Evolutionary conservation across 306 rosid species (phyloP), one percentile per base, ranked within the genome.

Genomic region (Glycine soja): DNA sequence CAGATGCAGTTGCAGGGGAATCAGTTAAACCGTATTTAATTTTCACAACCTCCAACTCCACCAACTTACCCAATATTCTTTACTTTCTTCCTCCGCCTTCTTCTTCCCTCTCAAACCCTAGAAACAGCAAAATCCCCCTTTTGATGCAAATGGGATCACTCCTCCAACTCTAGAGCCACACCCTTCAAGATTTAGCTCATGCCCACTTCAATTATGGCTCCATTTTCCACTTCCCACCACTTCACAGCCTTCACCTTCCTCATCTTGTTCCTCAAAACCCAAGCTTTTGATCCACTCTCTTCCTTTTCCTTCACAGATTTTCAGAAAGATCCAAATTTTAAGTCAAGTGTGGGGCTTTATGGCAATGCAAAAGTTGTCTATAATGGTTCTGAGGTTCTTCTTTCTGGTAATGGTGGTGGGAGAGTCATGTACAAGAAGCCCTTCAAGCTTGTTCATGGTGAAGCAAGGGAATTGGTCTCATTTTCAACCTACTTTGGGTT

Each of bases 401-500:
- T 95, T n/a, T 75, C 91, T 70, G 83, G 85, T 24, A 24, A 24
- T 24, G 56, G 65, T 83, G 89, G 12, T 66, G 97, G 98, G 68
- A 74, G 86, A 81, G 79, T 89, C 75, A 68, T 85, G 87, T 87
- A 74, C 89, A 92, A 89, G 85, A 92, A 76, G 63, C 88, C 94
- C 88, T 86, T 95, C 76, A 89, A 84, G 89, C 88, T 95, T 61
- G 63, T 79, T 45, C 90, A 85, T 75, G 91, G 94, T 87, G 75
- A 62, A 74, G 80, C 93, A 48, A 84, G 62, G 87, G 88, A 76
- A 75, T 84, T 82, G 42, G 87, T 88, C 18, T 95, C 96, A 8
- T 93, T 93, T 85, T 88, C 93, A n/a, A 89, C 90, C 16, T 73
- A 87, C 79, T 90, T 95, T 88, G 85, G 90, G 2, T 91, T 93